Percentiles rank a stretch among this genome's conserved stretches.
These are phyloP conservation scores for Hanseniaspora valbyensis DNA, from an alignment of 805 yeast species.

Conservation along the genomic window DNA sequence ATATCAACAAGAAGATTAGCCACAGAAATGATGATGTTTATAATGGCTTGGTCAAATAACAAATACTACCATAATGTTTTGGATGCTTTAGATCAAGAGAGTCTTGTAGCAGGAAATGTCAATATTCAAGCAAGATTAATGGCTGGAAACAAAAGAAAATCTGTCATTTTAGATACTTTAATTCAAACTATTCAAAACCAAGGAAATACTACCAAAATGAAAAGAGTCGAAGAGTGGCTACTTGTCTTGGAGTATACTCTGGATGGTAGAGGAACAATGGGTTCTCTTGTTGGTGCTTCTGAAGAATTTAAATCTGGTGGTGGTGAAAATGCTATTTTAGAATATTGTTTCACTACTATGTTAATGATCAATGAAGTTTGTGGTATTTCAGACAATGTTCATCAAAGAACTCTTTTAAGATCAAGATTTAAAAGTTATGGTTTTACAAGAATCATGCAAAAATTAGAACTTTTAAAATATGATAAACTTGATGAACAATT, in stretches of 20 bases:
- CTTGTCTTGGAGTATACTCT: slow-evolving; percentile 52
- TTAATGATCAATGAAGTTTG: slow-evolving; percentile 28
- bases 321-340: slow-evolving; percentile 34
- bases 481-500: slow-evolving; percentile 59
- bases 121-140: slow-evolving; percentile 21
- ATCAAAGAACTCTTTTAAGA: slow-evolving; percentile 28
- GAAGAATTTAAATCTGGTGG: slow-evolving; percentile 51
- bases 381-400: slow-evolving; percentile 23
- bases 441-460: slow-evolving; percentile 28
- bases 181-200: slow-evolving; percentile 11
- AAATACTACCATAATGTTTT: slow-evolving; percentile 37
- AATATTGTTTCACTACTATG: slow-evolving; percentile 28
- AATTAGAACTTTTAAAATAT: slow-evolving; percentile 46
- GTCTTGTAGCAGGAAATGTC: slow-evolving; percentile 21
- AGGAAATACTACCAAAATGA: slow-evolving; percentile 28
- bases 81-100: slow-evolving; percentile 30
- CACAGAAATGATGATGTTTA: slow-evolving; percentile 58
- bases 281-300: slow-evolving; percentile 85
- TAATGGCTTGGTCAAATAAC: slow-evolving; percentile 38
- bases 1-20: slow-evolving; percentile 67
- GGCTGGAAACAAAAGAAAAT: slow-evolving; percentile 14
- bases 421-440: slow-evolving; percentile 28
- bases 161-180: slow-evolving; percentile 11
- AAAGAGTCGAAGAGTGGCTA: slow-evolving; percentile 63
- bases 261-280: slow-evolving; percentile 80